phyloP scores from a whole-genome alignment of 345 rosid genomes.

The Ceriops zippeliana region DNA sequence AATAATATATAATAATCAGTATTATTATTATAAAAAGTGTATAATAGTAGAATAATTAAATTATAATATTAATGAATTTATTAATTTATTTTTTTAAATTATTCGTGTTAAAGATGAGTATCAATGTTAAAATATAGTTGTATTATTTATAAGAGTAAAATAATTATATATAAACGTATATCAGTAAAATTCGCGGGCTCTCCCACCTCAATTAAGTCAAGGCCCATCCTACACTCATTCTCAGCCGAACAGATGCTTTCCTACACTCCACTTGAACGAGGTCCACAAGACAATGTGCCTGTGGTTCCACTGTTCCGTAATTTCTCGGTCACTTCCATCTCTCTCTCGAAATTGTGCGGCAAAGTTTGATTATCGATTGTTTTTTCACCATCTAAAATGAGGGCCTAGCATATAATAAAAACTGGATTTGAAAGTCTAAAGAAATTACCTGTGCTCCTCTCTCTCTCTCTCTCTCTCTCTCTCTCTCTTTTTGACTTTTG shows the following conservation, averaged over 20 bases:
- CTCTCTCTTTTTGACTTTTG: neutral
- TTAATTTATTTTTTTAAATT: too few species aligned
- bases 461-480: neutral
- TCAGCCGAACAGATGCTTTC: conserved; percentile 33
- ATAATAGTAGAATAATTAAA: too few species aligned
- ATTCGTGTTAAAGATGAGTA: too few species aligned
- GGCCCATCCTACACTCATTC: conserved; percentile 44
- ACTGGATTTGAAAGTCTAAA: neutral
- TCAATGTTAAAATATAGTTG: too few species aligned
- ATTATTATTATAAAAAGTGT: too few species aligned
- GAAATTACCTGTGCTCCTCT: neutral
- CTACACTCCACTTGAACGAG: conserved; percentile 14
- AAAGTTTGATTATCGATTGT: neutral
- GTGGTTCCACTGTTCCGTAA: conserved; percentile 31
- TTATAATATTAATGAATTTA: too few species aligned
- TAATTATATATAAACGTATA: too few species aligned
- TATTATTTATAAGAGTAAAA: too few species aligned
- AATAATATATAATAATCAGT: too few species aligned
- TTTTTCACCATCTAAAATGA: neutral
- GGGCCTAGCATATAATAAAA: neutral
- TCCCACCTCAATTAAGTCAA: conserved; percentile 29
- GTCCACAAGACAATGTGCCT: conserved; percentile 3
- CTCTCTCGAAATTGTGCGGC: conserved; percentile 6
- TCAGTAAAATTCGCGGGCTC: too few species aligned
- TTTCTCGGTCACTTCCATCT: conserved; percentile 14